Conservation (phyloP, 1,139 yeast species). For the Eremothecium cymbalariae region DNA sequence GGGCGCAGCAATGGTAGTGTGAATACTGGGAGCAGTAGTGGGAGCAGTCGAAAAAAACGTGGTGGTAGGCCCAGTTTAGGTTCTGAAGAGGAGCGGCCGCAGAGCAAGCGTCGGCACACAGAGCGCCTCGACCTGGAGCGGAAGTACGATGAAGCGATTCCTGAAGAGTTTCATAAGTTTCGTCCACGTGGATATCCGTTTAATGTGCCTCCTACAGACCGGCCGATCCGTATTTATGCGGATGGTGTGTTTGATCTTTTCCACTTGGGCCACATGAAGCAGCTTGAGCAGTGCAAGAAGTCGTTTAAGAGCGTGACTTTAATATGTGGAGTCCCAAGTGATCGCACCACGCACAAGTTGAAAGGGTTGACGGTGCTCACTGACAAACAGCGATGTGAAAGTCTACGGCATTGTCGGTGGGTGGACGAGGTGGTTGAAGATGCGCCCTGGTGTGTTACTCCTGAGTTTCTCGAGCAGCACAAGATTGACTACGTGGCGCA, state of each 20-base stretch:
- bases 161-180: constrained; percentile 55
- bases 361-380: constrained; percentile 89
- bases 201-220: constrained; percentile 74
- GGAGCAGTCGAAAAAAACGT: constrained; percentile 1
- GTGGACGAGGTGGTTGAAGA: constrained; percentile 91
- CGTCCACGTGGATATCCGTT: constrained; percentile 65
- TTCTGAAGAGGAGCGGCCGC: constrained; percentile 8
- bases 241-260: constrained; percentile 96
- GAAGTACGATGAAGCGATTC: constrained; percentile 50
- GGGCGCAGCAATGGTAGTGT: not conserved
- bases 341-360: constrained; percentile 79
- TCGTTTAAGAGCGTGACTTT: constrained; percentile 77
- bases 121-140: constrained; percentile 40
- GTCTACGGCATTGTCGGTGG: constrained; percentile 87
- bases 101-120: constrained; percentile 14
- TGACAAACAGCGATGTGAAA: constrained; percentile 82
- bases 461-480: constrained; percentile 70
- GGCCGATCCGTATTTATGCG: constrained; percentile 88
- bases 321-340: constrained; percentile 89
- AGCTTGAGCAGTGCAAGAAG: constrained; percentile 91
- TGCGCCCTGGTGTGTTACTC: constrained; percentile 94
- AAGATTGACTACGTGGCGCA: constrained; percentile 94
- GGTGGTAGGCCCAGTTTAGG: constrained; percentile 5
- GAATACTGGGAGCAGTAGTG: not conserved
- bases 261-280: constrained; percentile 96